A percentile compares a stretch with the other conserved stretches of the same genome.
These are phyloP conservation scores for Fusarium armeniacum DNA, from an alignment of 2,329 filamentous ascomycete species.

Conservation along the genomic window DNA sequence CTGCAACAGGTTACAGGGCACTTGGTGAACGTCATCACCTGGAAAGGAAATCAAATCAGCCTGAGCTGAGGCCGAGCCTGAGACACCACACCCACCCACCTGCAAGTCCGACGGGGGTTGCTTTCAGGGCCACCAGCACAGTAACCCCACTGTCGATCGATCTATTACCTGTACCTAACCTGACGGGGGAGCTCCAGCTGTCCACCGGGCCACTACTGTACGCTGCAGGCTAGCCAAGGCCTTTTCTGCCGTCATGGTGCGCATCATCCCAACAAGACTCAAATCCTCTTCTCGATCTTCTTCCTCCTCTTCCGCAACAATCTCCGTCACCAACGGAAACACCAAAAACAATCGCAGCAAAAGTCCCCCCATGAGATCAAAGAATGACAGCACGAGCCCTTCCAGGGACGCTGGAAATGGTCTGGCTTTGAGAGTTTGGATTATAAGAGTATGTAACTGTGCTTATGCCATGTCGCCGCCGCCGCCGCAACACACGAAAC, in stretches of 20 bases:
- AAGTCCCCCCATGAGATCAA: slow-evolving; percentile 66
- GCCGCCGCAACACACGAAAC: slow-evolving; percentile 1
- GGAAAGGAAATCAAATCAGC: slow-evolving; percentile 20
- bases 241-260: slow-evolving; percentile 62
- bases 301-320: slow-evolving; percentile 54
- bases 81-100: slow-evolving; percentile 21
- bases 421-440: slow-evolving; percentile 66
- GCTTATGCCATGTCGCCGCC: not conserved
- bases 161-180: slow-evolving; percentile 10
- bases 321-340: slow-evolving; percentile 45
- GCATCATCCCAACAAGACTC: slow-evolving; percentile 69
- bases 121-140: slow-evolving; percentile 13
- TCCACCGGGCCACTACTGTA: not conserved
- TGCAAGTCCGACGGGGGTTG: not conserved
- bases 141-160: slow-evolving; percentile 42
- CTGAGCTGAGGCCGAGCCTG: slow-evolving; percentile 33
- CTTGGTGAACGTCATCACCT: slow-evolving; percentile 33
- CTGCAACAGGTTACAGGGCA: slow-evolving; percentile 28
- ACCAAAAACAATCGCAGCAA: slow-evolving; percentile 61
- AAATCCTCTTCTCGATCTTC: slow-evolving; percentile 59
- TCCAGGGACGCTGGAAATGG: slow-evolving; percentile 57
- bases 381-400: slow-evolving; percentile 60
- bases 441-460: slow-evolving; percentile 61
- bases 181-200: slow-evolving; percentile 24
- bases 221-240: slow-evolving; percentile 30